Percentiles rank a stretch among this genome's conserved stretches.
phyloP scores from a whole-genome alignment of 495 filamentous ascomycete genomes.

The Aspergillus sparsus region DNA sequence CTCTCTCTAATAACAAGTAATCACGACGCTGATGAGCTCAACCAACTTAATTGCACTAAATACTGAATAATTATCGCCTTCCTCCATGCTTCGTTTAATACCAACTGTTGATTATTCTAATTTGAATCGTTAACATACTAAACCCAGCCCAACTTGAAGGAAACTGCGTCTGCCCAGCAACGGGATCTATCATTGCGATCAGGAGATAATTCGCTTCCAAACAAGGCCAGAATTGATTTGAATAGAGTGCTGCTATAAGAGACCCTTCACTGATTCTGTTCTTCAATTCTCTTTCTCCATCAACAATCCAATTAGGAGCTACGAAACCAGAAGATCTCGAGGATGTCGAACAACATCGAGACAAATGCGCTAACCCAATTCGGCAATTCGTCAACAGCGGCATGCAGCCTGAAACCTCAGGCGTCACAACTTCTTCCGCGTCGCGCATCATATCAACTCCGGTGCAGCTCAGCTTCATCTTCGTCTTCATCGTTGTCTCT shows the following conservation, averaged over 20 bases:
- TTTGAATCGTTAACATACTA: neutral
- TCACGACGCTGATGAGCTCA: neutral
- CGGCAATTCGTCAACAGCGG: constrained; percentile 19
- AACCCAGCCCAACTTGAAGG: neutral
- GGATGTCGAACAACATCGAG: neutral
- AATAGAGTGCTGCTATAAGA: too few species aligned
- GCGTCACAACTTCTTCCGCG: constrained; percentile 9
- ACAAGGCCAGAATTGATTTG: too few species aligned
- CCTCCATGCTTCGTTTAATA: too few species aligned
- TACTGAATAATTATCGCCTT: too few species aligned
- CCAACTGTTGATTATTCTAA: neutral
- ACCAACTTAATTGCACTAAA: neutral
- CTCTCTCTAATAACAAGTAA: too few species aligned
- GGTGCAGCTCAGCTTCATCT: constrained; percentile 2
- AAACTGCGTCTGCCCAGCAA: neutral
- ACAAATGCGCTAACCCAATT: constrained; percentile 13
- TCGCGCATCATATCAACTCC: constrained; percentile 7
- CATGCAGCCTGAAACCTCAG: constrained; percentile 14
- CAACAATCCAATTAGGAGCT: neutral
- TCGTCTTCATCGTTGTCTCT: neutral
- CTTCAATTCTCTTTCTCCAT: neutral
- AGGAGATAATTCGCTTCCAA: too few species aligned
- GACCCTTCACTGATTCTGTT: too few species aligned
- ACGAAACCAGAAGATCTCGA: neutral
- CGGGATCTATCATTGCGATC: neutral